These are phyloP conservation scores for Curvularia sp. DNA, from an alignment of 2,329 filamentous ascomycete genomes.

Conservation along the genomic window DNA sequence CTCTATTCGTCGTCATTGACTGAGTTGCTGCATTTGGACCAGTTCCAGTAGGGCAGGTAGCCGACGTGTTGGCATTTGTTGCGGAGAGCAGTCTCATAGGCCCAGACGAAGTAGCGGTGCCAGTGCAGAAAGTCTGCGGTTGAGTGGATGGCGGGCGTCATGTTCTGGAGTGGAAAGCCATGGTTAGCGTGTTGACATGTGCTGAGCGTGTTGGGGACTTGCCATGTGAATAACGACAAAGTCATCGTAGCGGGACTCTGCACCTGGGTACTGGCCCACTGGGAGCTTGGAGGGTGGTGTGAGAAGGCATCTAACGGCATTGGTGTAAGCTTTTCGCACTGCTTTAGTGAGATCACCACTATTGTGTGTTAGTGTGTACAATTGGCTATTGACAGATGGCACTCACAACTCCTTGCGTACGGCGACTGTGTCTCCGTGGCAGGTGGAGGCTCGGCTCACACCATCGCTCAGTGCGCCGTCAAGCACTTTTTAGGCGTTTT, in stretches of 20 bases:
- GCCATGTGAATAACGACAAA: slow-evolving; percentile 43
- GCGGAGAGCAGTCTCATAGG: slow-evolving; percentile 52
- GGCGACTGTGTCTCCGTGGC: slow-evolving; percentile 50
- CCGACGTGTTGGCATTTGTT: slow-evolving; percentile 53
- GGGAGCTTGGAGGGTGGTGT: slow-evolving; percentile 37
- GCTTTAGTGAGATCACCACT: slow-evolving; percentile 40
- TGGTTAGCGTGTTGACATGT: neutral
- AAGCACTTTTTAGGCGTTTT: slow-evolving; percentile 39
- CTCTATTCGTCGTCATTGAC: slow-evolving; percentile 60
- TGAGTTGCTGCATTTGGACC: slow-evolving; percentile 57
- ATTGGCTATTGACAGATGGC: neutral
- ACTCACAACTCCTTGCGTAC: slow-evolving; percentile 56
- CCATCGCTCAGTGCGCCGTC: slow-evolving; percentile 41
- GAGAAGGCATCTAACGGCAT: slow-evolving; percentile 43
- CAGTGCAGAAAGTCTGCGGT: slow-evolving; percentile 49
- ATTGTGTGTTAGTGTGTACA: slow-evolving; percentile 3
- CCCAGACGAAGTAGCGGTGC: slow-evolving; percentile 54
- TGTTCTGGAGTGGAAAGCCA: slow-evolving; percentile 17
- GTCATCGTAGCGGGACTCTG: slow-evolving; percentile 45
- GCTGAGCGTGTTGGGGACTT: neutral
- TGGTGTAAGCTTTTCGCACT: slow-evolving; percentile 44
- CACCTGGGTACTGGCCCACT: slow-evolving; percentile 38
- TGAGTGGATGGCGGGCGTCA: slow-evolving; percentile 32
- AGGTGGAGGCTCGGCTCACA: slow-evolving; percentile 33
- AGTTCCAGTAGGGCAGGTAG: slow-evolving; percentile 60